Base-by-base conservation (phyloP, 2,329 filamentous ascomycete genomes). In the Talaromyces islandicus region DNA sequence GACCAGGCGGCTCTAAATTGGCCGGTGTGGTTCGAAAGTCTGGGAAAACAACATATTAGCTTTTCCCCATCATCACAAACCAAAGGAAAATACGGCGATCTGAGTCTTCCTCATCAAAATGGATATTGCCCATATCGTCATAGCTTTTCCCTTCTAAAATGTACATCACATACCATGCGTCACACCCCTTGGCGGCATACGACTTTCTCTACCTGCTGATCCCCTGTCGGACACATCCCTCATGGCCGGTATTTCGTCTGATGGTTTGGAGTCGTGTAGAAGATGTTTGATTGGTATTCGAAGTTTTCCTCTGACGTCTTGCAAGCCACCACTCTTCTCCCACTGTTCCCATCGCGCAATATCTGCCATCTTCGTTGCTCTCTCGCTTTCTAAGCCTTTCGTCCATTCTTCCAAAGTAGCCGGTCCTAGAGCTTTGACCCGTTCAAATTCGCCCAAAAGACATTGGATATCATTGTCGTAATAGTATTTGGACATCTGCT, bases 351-450 rank as follows among this genome's bases (percentile, higher is more conserved):
- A 93, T 55, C 88, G 84, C 29, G 84, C 80, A 30, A 84, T 81
- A 69, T 89, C 85, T 11, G 78, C 80, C 65, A 85, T 82, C 54
- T 80, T 75, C 61, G 85, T 80, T 66, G 83, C 84, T 10, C 89
- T 88, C 60, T 84, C 81, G 29, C 76, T 77, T 50, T 86, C 83
- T 3, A 94, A 80, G 10, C 90, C 90, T 73, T 92, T 92, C 30
- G 86, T 79, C 90, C 90, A 94, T 71, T 92, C 90, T 65, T 91
- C 88, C 4, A 83, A 82, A 11, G 87, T 84, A 48, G 87, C 86
- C 51, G 81, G 67, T n/a, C 90, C 88, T 65, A 90, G 81, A n/a
- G 78, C 74, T 66, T 85, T 84, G 58, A 87, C 88, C 5, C 84
- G 78, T 50, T 83, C 77, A 65, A 90, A 85, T 67, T 90, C 85